Evolutionary conservation across 441 rosid genomes (phyloP).

Genomic region (Pelargonium fulgidum): DNA sequence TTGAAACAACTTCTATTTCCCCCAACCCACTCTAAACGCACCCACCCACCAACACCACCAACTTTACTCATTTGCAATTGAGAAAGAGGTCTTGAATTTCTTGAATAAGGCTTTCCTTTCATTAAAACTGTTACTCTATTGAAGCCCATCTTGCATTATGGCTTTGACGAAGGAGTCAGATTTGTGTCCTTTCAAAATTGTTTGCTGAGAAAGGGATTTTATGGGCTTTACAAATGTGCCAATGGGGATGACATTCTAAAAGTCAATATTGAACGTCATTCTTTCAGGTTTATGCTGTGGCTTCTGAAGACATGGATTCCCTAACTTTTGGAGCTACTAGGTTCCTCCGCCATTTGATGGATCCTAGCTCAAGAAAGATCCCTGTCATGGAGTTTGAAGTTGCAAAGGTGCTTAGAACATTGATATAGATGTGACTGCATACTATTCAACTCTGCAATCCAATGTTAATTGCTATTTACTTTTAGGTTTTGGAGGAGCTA

Average conservation of each 20-base stretch:
- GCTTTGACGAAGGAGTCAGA: neutral
- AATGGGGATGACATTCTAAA: neutral
- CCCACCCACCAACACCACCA: too few relatives aligned
- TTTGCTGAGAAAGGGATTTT: neutral
- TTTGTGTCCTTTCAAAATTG: neutral
- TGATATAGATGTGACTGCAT: neutral
- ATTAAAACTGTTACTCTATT: neutral
- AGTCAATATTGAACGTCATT: neutral
- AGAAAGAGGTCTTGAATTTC: neutral
- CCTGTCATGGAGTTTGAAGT: constrained; percentile 94
- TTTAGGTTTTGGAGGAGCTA: constrained; percentile 80
- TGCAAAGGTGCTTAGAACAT: constrained; percentile 21
- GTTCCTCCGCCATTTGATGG: constrained; percentile 97
- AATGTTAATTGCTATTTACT: constrained; percentile 8
- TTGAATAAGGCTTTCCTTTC: neutral
- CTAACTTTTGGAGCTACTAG: constrained; percentile 89
- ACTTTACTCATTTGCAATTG: too few relatives aligned
- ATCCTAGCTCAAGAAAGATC: constrained; percentile 89
- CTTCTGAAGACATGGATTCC: constrained; percentile 99
- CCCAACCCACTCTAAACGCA: too few relatives aligned
- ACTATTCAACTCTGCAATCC: neutral
- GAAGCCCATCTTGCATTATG: neutral
- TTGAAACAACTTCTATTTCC: neutral
- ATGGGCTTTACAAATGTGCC: neutral
- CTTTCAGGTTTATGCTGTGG: constrained; percentile 50